Base-by-base conservation (phyloP, 441 rosid species). In the Pelargonium fulgidum region DNA sequence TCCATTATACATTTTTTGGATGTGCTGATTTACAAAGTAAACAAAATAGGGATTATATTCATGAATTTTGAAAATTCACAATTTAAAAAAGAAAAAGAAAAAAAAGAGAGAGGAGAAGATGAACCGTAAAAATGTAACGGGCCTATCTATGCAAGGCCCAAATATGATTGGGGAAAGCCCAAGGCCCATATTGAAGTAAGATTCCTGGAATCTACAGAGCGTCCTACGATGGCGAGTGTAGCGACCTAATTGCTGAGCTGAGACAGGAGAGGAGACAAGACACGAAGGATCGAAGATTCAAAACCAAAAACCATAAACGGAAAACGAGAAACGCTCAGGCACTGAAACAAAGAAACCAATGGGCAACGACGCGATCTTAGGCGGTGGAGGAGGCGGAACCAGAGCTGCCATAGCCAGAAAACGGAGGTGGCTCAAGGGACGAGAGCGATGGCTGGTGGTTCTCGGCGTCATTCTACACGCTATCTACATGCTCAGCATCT, bases 401-500 rank as follows among this genome's bases (percentile, higher is more conserved):
- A 73, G 73, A 66, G 75, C 76, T 59, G 66, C 64, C 67, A 26
- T 56, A 5, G 17, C 29, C 59, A 80, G 61, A 54, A 79, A 82
- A 70, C 65, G 75, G 62, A 78, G 77, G 84, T 84, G 89, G 95
- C 68, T 88, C 54, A 85, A 83, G 86, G 85, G 84, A 48, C 75
- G 89, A 64, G 97, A 91, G 80, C 78, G 72, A 66, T 90, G 95
- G 96, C 87, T 93, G 0, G 93, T 93, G n/a, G 69, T 86, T 58
- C 84, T 94, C 5, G 97, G 99, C 0, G 86, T 91, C 9, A 78
- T 86, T 36, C 95, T 91, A 45, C 96, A 93, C 77, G 93, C 93
- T 4, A 87, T 93, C 7, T 93, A 91, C 82, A 89, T 91, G 97
- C 77, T 93, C 47, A 89, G 98, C 78, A 91, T 93, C 42, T 93